Evolutionary conservation across 441 rosid genomes (phyloP).

Genomic region (Manihot esculenta): DNA sequence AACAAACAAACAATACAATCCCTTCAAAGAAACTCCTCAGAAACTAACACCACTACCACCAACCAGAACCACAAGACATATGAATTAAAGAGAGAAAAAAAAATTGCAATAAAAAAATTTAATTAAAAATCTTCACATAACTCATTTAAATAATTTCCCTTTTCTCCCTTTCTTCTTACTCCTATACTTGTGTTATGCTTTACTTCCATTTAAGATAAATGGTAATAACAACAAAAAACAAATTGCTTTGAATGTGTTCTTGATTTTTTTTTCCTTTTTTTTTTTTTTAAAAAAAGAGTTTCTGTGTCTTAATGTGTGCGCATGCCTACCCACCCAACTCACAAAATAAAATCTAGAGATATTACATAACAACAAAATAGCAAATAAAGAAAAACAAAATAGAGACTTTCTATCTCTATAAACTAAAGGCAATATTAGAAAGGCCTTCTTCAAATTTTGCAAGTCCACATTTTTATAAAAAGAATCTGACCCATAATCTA

Average conservation of each 20-base stretch:
- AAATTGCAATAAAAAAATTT: slow-evolving; percentile 35
- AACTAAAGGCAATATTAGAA: background rate
- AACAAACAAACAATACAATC: slow-evolving; percentile 52
- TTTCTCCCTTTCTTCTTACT: slow-evolving; percentile 36
- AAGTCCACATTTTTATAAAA: background rate
- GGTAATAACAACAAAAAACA: slow-evolving; percentile 16
- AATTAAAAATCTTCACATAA: slow-evolving; percentile 27
- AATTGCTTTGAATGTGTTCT: slow-evolving; percentile 1
- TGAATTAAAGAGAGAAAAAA: slow-evolving; percentile 25
- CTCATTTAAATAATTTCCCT: slow-evolving; percentile 21
- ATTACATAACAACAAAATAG: background rate
- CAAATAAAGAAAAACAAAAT: background rate
- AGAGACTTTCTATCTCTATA: background rate
- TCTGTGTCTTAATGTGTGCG: background rate
- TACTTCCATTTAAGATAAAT: slow-evolving; percentile 19
- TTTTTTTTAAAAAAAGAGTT: no score
- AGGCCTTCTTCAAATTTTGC: background rate
- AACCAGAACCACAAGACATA: slow-evolving; percentile 46
- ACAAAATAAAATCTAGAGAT: background rate
- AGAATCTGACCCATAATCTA: background rate
- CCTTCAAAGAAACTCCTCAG: slow-evolving; percentile 87
- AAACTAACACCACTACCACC: slow-evolving; percentile 92
- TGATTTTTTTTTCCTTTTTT: no score
- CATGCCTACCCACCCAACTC: slow-evolving; percentile 4
- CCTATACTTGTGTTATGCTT: slow-evolving; percentile 24